phyloP scores from a whole-genome alignment of 345 rosid species.

The Eucalyptus marginata region DNA sequence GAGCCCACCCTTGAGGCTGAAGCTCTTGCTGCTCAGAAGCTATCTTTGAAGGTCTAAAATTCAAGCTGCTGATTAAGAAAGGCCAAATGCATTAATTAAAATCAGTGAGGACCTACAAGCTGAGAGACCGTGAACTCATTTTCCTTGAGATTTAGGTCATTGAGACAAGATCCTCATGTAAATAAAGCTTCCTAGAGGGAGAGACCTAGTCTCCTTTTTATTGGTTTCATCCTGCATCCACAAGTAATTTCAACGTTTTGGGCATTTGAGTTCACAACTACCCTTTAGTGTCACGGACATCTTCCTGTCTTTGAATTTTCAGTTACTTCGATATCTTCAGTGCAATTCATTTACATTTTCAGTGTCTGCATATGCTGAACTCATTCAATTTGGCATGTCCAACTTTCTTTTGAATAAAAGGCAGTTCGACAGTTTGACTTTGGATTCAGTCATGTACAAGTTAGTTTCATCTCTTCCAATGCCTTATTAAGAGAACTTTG shows the following conservation, averaged over 20 bases:
- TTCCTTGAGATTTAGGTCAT: not conserved
- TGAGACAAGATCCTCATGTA: not conserved
- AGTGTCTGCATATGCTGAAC: not conserved
- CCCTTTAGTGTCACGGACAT: not conserved
- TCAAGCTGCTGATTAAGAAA: not conserved
- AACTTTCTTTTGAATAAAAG: not conserved
- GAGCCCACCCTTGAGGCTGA: slow-evolving; percentile 95
- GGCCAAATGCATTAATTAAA: not conserved
- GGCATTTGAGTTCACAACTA: not conserved
- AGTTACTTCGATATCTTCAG: not conserved
- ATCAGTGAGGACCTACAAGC: not conserved
- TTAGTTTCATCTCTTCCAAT: not conserved
- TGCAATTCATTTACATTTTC: not conserved
- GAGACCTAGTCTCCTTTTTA: not conserved
- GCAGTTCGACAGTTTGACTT: not conserved
- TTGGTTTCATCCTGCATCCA: not conserved
- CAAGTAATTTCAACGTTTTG: not conserved
- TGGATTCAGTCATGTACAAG: not conserved
- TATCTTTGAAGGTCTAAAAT: slow-evolving; percentile 50
- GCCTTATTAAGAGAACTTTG: not conserved
- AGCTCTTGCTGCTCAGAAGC: slow-evolving; percentile 92
- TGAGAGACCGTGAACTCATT: not conserved
- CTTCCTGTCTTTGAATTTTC: not conserved
- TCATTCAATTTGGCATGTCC: not conserved
- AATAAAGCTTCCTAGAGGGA: not conserved